Conservation (phyloP, 2,329 filamentous ascomycete species). For the Penicillium griseofulvum region DNA sequence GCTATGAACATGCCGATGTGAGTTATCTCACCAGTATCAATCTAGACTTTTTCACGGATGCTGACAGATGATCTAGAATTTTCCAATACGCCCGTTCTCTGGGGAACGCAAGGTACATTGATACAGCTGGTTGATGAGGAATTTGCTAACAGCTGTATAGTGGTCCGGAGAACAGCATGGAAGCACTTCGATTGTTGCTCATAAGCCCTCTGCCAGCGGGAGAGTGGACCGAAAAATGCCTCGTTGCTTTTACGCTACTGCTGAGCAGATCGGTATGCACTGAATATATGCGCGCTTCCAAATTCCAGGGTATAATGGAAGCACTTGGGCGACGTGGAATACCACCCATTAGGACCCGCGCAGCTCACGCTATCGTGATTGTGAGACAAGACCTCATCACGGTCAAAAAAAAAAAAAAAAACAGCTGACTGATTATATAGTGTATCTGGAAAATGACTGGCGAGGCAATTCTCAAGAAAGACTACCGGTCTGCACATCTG, state of each 20-base stretch:
- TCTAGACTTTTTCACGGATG: neutral
- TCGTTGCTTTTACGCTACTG: conserved; percentile 56
- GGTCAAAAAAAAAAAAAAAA: neutral
- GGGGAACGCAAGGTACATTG: neutral
- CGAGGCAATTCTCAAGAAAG: conserved; percentile 51
- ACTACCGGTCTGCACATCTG: conserved; percentile 56
- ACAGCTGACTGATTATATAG: conserved; percentile 43
- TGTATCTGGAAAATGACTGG: conserved; percentile 81
- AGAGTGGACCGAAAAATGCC: conserved; percentile 65
- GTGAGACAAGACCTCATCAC: conserved; percentile 25
- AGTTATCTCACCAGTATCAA: neutral
- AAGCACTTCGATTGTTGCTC: conserved; percentile 61
- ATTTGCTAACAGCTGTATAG: neutral
- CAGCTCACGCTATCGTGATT: conserved; percentile 52
- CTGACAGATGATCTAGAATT: neutral
- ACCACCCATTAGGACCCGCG: conserved; percentile 55
- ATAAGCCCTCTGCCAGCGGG: conserved; percentile 53
- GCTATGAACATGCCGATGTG: conserved; percentile 1
- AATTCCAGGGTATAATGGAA: conserved; percentile 16
- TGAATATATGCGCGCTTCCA: conserved; percentile 47
- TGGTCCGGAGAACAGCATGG: conserved; percentile 15
- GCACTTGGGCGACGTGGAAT: conserved; percentile 47
- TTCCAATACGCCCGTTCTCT: conserved; percentile 1
- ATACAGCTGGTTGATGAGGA: no score
- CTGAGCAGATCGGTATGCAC: conserved; percentile 57